Base-by-base conservation (phyloP, 768 basidiomycete genomes). In the Saitozyma podzolica region DNA sequence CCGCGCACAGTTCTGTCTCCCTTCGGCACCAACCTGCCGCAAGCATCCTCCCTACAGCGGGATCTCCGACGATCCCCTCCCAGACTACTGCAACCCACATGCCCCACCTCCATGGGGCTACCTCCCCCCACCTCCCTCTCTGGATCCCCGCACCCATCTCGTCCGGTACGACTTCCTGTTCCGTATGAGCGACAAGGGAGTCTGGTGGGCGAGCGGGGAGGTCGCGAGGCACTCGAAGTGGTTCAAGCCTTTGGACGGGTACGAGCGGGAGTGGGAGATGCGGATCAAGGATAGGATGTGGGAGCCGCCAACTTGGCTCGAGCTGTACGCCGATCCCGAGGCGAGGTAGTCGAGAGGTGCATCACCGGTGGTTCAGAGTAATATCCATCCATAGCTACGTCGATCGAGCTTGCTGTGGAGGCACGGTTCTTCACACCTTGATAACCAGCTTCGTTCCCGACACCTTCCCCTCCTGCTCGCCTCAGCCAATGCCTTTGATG, bases 361-460 rank as follows among this genome's bases (percentile, higher is more conserved):
- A n/a, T n/a, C n/a, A n/a, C n/a, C 29, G 5, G 29, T 29, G 29
- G 29, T 29, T 5, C 29, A 29, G 29, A 29, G 29, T 29, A 29
- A 5, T 5, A 29, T 29, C 29, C 29, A 29, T 29, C 29, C 29
- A 29, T 29, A 29, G 29, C 5, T 2, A 29, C 29, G 29, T 29
- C 29, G 2, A 5, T 29, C 29, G 29, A 29, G 2, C 29, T 29
- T 2, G 29, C 29, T 29, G 29, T 5, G 29, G 5, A 2, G 29
- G 5, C 29, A 29, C 29, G 29, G 29, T 29, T 29, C 29, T 2
- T 29, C 29, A 29, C 29, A 68, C 61, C 59, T 66, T 69, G 59
- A 61, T 63, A 2, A 69, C 64, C 3, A 69, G 50, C 65, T 69
- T 69, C 48, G 56, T 65, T 5, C 68, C 68, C 6, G 68, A 69